Evolutionary conservation across 495 filamentous ascomycete species (phyloP).

Genomic region (Daldinia loculata): DNA sequence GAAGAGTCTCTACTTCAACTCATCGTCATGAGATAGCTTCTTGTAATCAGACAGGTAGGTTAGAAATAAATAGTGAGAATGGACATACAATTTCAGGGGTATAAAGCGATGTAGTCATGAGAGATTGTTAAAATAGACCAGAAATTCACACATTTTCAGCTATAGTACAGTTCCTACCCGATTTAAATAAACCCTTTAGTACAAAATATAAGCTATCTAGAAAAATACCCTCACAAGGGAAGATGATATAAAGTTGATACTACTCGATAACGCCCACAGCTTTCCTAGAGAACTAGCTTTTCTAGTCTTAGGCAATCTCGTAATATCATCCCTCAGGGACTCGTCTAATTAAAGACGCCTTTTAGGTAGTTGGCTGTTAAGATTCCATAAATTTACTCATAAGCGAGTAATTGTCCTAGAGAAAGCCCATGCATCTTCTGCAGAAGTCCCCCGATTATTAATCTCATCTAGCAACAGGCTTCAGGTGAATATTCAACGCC

Average conservation of each 20-base stretch:
- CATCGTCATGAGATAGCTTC: neutral
- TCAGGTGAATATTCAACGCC: conserved; percentile 44
- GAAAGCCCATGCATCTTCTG: neutral
- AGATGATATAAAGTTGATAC: neutral
- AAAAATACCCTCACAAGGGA: neutral
- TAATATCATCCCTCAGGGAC: neutral
- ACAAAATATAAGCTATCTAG: neutral
- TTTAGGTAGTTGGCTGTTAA: neutral
- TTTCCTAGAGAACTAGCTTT: neutral
- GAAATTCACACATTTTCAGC: neutral
- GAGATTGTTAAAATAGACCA: neutral
- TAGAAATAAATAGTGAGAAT: neutral
- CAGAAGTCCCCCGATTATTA: neutral
- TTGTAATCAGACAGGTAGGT: neutral
- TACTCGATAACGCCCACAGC: neutral
- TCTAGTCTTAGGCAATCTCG: neutral
- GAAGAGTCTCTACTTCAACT: neutral
- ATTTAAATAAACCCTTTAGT: neutral
- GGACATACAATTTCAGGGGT: neutral
- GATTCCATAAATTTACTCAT: neutral
- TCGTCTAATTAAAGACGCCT: neutral
- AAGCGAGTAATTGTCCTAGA: neutral
- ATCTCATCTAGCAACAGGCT: conserved; percentile 20
- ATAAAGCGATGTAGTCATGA: neutral
- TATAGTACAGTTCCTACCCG: neutral